phyloP scores from a whole-genome alignment of 306 rosid genomes.

The Parietaria judaica region DNA sequence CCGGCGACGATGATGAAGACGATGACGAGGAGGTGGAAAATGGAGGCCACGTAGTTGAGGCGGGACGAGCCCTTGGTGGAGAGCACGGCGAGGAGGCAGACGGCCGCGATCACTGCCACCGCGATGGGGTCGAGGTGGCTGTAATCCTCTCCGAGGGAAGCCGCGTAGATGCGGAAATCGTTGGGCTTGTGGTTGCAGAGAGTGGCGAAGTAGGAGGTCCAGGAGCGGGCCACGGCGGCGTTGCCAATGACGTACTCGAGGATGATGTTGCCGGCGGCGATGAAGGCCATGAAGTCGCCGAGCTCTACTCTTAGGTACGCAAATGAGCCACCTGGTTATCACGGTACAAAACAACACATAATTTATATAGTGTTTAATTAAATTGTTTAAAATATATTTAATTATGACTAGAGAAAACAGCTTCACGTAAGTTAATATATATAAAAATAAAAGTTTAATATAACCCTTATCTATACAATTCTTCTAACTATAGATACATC shows the following conservation, averaged over 20 bases:
- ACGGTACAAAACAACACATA: no score
- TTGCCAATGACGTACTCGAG: conserved; percentile 61
- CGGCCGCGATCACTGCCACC: conserved; percentile 29
- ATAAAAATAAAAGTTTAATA: no score
- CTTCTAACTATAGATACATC: no score
- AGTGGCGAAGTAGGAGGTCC: conserved; percentile 86
- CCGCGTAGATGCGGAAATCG: conserved; percentile 48
- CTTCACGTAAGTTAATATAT: no score
- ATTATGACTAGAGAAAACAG: no score
- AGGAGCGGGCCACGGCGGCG: conserved; percentile 73
- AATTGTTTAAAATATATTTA: no score
- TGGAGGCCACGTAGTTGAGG: conserved; percentile 66
- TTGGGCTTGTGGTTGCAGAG: conserved; percentile 42
- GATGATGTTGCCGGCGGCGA: conserved; percentile 79
- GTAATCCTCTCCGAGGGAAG: conserved; percentile 18
- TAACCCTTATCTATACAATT: no score
- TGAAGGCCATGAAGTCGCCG: conserved; percentile 73
- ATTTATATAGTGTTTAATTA: no score
- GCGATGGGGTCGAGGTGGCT: conserved; percentile 70
- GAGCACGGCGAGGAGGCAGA: conserved; percentile 49
- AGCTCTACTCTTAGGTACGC: conserved; percentile 84
- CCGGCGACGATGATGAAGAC: conserved; percentile 74
- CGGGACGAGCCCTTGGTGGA: conserved; percentile 85
- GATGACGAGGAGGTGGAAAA: conserved; percentile 49
- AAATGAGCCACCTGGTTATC: conserved; percentile 62